A percentile compares a stretch with the other conserved stretches of the same genome.
These are phyloP conservation scores for Boechera divaricarpa DNA, from an alignment of 345 rosid genomes.

Conservation along the genomic window DNA sequence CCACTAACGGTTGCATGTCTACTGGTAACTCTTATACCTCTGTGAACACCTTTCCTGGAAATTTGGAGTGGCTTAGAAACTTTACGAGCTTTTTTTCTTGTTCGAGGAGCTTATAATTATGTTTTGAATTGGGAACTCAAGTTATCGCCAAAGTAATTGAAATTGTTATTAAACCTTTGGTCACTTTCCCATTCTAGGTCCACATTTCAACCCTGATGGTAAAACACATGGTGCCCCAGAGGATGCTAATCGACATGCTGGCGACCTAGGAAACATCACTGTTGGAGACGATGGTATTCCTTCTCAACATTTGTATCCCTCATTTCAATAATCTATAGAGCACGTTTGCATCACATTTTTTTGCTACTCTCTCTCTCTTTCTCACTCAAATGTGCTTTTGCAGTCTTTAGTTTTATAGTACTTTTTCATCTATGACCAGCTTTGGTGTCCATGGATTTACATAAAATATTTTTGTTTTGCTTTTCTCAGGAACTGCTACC, in stretches of 20 bases:
- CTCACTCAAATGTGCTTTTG: not conserved
- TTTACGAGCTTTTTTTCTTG: not conserved
- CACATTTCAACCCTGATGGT: constrained; percentile 81
- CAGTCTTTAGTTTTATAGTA: not conserved
- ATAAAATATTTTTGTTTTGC: not conserved
- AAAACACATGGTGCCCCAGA: constrained; percentile 94
- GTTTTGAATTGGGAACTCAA: not conserved
- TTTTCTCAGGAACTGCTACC: constrained; percentile 64
- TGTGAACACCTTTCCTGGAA: not conserved
- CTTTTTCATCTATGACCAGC: constrained; percentile 6
- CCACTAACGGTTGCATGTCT: constrained; percentile 99
- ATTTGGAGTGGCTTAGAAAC: not conserved
- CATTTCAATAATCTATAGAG: constrained; percentile 12
- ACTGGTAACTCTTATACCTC: constrained; percentile 61
- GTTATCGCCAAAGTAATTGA: not conserved
- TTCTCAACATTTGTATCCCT: constrained; percentile 9
- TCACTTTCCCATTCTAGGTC: constrained; percentile 56
- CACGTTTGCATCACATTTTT: not conserved
- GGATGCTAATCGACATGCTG: constrained; percentile 91
- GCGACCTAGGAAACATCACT: constrained; percentile 82
- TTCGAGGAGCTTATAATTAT: not conserved
- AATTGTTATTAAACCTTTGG: not conserved
- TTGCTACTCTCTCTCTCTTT: not conserved
- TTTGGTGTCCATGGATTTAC: constrained; percentile 17
- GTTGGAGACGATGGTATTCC: constrained; percentile 81